Evolutionary conservation across 2,329 filamentous ascomycete species (phyloP).

Genomic region (Esteya vermicola): DNA sequence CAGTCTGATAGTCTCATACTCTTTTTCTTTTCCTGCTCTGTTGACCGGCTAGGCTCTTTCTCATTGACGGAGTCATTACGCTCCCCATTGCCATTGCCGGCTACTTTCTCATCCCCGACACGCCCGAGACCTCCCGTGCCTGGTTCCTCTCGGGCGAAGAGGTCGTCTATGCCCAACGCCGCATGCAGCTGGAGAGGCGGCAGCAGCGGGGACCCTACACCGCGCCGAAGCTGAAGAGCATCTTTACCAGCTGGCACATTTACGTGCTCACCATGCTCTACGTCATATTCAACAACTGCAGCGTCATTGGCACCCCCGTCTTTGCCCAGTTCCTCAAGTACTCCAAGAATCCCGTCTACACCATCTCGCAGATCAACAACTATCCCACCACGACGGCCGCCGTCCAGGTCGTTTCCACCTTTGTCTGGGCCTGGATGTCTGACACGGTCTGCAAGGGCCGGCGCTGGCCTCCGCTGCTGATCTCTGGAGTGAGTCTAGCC

Average conservation of each 20-base stretch:
- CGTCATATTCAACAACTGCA: conserved; percentile 50
- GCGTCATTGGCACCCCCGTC: conserved; percentile 25
- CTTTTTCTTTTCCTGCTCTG: too few species aligned
- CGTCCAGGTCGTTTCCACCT: conserved; percentile 40
- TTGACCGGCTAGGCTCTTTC: too few species aligned
- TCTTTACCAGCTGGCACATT: conserved; percentile 51
- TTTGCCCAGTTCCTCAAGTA: conserved; percentile 40
- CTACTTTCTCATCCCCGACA: conserved; percentile 27
- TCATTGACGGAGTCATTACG: conserved; percentile 42
- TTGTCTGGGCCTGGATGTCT: conserved; percentile 52
- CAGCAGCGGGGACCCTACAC: conserved; percentile 24
- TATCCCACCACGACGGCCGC: conserved; percentile 46
- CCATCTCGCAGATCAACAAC: conserved; percentile 28
- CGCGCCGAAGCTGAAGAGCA: conserved; percentile 38
- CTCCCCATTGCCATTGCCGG: conserved; percentile 40
- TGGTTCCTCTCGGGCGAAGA: conserved; percentile 24
- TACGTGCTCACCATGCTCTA: conserved; percentile 44
- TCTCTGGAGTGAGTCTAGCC: conserved; percentile 33
- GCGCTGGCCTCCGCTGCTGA: conserved; percentile 50
- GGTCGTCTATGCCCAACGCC: conserved; percentile 22
- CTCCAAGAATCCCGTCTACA: conserved; percentile 29
- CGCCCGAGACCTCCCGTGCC: conserved; percentile 23
- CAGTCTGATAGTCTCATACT: too few species aligned
- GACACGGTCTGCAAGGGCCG: conserved; percentile 44
- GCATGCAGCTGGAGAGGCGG: conserved; percentile 31